Base-by-base conservation (phyloP, 495 filamentous ascomycete species). In the Platismatia glauca region DNA sequence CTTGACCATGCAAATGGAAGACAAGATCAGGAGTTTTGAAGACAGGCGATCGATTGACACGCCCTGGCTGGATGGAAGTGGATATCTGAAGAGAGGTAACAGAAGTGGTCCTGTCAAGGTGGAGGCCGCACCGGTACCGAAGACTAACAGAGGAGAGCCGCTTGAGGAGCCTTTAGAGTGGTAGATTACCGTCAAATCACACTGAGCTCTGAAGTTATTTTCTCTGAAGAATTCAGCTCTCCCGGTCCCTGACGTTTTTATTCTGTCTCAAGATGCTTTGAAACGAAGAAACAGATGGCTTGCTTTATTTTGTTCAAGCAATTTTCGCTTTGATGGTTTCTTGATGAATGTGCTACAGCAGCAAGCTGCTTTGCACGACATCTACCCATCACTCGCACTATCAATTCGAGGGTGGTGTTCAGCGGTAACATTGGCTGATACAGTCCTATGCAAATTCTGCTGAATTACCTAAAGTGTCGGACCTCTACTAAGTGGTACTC, bases 11-110 rank as follows among this genome's bases (percentile, higher is more conserved):
- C 89, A 95, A 75, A 82, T 91, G 74, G 91, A 91, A 67, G 85
- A 88, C 57, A 91, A 95, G 81, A 97, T 98, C 71, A 78, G 79
- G 59, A 78, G 80, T 60, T 96, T 94, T 71, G 94, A 98, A 81
- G 73, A 78, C 67, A 83, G 84, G 77, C 82, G 91, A 66, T 86
- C 85, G 37, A 74, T 79, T 39, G 84, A 89, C 60, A 95, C 90
- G 41, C 92, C 94, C 22, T 98, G 94, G 94, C 75, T 98, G 70
- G 91, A 97, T 72, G 94, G 94, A 29, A 84, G 77, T 58, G 91
- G 82, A 13, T 98, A 96, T 75, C 80, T 98, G 53, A 86, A 84
- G 71, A 79, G 88, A 67, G 82, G 83, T 18, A 78, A 79, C 61
- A 81, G 85, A 41, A 76, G 73, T 59, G 86, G 86, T 34, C 81